Percentiles rank a stretch among this genome's conserved stretches.
Conservation (phyloP, 2,329 filamentous ascomycete species). For the Calonectria naviculata region DNA sequence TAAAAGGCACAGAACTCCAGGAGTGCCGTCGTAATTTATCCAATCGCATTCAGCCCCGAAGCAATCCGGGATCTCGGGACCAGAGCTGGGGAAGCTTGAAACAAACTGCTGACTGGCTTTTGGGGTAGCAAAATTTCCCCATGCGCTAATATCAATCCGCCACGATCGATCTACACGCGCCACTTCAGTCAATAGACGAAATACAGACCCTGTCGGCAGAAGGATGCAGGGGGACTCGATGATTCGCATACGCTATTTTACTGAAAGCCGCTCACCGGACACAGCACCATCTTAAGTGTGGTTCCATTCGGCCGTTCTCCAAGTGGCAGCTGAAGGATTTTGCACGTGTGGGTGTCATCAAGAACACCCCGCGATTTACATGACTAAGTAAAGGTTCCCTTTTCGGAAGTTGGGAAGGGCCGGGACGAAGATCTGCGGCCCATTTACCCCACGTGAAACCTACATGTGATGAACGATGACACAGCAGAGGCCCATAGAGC, state of each 20-base stretch:
- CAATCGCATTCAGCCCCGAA: neutral
- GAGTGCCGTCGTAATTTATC: neutral
- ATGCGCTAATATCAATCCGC: neutral
- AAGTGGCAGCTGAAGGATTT: neutral
- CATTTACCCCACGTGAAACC: neutral
- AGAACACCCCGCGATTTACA: neutral
- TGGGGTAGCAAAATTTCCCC: neutral
- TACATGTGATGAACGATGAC: neutral
- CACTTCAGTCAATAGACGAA: neutral
- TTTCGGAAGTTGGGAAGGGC: neutral
- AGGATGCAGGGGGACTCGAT: neutral
- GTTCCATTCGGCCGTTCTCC: neutral
- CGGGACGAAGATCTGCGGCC: conserved; percentile 1
- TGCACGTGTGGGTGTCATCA: neutral
- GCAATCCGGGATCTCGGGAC: too few relatives aligned
- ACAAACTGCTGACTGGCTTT: neutral
- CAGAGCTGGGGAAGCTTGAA: neutral
- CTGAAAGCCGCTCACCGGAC: too few relatives aligned
- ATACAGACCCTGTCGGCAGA: neutral
- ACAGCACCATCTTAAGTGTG: neutral
- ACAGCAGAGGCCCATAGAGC: neutral
- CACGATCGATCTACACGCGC: neutral
- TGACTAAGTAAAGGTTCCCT: neutral
- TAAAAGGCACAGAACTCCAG: too few relatives aligned
- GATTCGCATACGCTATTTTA: neutral